These are phyloP conservation scores for Diplocarpon rosae DNA, from an alignment of 2,329 filamentous ascomycete genomes.

Conservation along the genomic window DNA sequence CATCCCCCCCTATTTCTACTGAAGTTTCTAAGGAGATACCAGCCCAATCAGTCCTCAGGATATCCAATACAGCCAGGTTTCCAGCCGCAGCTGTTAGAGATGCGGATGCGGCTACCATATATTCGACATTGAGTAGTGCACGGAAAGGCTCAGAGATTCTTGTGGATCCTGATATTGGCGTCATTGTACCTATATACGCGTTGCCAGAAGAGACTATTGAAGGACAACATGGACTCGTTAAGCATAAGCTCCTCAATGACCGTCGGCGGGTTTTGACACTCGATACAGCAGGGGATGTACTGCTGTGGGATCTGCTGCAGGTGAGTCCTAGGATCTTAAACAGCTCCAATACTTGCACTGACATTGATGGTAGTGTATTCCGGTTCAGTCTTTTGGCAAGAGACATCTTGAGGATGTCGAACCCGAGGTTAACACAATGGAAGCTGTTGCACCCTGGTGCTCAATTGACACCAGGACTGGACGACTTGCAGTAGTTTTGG, in stretches of 20 bases:
- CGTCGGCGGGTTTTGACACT: constrained; percentile 78
- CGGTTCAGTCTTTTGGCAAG: constrained; percentile 87
- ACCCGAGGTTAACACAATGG: constrained; percentile 72
- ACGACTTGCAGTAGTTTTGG: constrained; percentile 78
- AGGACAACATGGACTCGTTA: constrained; percentile 89
- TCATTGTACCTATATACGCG: constrained; percentile 53
- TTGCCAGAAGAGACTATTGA: constrained; percentile 75
- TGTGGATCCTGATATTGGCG: constrained; percentile 35
- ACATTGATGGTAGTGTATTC: constrained; percentile 52
- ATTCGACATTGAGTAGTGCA: constrained; percentile 34
- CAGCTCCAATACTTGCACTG: constrained; percentile 17
- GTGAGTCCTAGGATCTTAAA: constrained; percentile 34
- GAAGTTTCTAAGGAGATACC: constrained; percentile 53
- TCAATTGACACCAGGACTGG: constrained; percentile 89
- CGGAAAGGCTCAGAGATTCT: constrained; percentile 49
- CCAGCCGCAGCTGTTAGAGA: constrained; percentile 44
- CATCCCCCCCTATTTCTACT: constrained; percentile 28
- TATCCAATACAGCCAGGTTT: constrained; percentile 77
- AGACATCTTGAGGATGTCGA: constrained; percentile 88
- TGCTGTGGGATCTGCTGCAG: constrained; percentile 88
- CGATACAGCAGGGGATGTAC: constrained; percentile 88
- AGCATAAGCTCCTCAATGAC: constrained; percentile 86
- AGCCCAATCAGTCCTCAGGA: constrained; percentile 62
- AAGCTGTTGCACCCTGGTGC: constrained; percentile 93
- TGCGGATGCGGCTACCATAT: constrained; percentile 42